Evolutionary conservation across 139 green algal species (phyloP).

Genomic region (Parachlorella kessleri): DNA sequence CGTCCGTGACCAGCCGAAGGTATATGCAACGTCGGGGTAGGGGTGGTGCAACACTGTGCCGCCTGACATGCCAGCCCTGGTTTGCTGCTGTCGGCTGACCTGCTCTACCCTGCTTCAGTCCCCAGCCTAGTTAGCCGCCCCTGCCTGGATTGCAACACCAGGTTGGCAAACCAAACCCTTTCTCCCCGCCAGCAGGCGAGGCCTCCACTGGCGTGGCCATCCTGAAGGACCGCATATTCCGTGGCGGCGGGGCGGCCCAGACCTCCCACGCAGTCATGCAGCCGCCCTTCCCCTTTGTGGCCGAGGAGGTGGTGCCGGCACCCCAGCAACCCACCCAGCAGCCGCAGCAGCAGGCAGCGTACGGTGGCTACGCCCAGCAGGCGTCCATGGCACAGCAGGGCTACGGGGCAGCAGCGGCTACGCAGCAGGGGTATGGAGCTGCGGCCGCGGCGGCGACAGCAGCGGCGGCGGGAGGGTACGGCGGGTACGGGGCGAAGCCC

Average conservation of each 20-base stretch:
- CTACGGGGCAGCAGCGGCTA: conserved; percentile 2
- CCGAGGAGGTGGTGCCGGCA: conserved; percentile 45
- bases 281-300: conserved; percentile 74
- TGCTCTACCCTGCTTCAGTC: neutral
- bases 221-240: conserved; percentile 89
- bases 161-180: too few species aligned
- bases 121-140: too few species aligned
- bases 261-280: conserved; percentile 36
- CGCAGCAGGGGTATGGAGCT: conserved; percentile 16
- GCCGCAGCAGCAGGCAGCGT: conserved; percentile 1
- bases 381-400: conserved; percentile 12
- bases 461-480: too few species aligned
- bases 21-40: neutral
- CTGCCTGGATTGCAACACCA: too few species aligned
- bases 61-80: neutral
- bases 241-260: conserved; percentile 38
- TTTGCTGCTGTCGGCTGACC: neutral
- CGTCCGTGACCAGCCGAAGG: neutral
- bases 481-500: too few species aligned
- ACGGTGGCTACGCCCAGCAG: conserved; percentile 34
- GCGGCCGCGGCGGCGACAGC: neutral
- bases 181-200: conserved; percentile 46
- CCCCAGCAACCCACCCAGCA: neutral
- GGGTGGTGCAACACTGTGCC: neutral
- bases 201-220: conserved; percentile 62